Evolutionary conservation across 2,329 filamentous ascomycete genomes (phyloP).

Genomic region (Trichoderma atrobrunneum): DNA sequence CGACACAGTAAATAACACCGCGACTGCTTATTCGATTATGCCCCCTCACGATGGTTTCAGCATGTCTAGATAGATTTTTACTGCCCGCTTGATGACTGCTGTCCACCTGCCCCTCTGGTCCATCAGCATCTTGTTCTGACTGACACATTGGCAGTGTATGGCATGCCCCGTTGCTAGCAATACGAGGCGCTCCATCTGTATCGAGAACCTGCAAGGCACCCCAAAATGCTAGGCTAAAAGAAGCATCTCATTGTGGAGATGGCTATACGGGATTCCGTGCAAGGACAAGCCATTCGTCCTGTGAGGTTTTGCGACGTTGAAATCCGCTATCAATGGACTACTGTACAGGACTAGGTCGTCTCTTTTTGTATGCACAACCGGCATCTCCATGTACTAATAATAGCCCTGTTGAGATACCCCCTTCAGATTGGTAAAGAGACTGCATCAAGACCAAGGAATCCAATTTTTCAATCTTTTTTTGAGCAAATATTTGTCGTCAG

Average conservation of each 20-base stretch:
- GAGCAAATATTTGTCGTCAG: neutral
- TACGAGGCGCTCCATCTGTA: neutral
- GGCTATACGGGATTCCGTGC: neutral
- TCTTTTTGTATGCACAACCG: neutral
- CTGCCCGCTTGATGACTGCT: neutral
- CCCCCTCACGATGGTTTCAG: neutral
- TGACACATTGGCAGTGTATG: neutral
- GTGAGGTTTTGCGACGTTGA: neutral
- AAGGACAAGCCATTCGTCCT: neutral
- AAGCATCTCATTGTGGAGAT: constrained; percentile 7
- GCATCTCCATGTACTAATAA: neutral
- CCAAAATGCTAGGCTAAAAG: neutral
- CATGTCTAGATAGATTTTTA: neutral
- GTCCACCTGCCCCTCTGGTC: neutral
- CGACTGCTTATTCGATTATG: neutral
- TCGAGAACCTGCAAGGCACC: neutral
- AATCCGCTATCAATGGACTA: neutral
- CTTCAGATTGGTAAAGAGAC: neutral
- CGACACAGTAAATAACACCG: neutral
- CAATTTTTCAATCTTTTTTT: neutral
- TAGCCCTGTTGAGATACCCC: neutral
- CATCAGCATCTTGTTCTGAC: neutral
- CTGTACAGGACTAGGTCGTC: neutral
- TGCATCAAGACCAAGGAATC: neutral
- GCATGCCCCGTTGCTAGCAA: neutral